These are phyloP conservation scores for Lasiosphaeris hirsuta DNA, from an alignment of 495 filamentous ascomycete genomes.

Conservation along the genomic window DNA sequence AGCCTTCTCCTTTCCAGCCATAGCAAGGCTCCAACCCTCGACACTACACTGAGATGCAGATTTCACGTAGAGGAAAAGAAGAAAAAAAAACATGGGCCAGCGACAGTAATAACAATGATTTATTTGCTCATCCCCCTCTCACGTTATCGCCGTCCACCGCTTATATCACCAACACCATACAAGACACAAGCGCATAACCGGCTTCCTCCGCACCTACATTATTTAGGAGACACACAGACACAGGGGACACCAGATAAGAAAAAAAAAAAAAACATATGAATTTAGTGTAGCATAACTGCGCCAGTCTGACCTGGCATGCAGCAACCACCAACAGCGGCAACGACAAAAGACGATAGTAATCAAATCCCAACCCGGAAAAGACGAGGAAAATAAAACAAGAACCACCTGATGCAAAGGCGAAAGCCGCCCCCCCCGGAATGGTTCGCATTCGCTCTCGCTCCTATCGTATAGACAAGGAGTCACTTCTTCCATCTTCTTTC, in stretches of 20 bases:
- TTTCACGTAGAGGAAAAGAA: no score
- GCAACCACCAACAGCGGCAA: slow-evolving; percentile 12
- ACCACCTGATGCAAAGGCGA: slow-evolving; percentile 21
- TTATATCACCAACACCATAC: no score
- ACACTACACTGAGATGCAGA: no score
- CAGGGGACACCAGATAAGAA: background rate
- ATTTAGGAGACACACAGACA: background rate
- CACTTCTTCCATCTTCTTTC: slow-evolving; percentile 19
- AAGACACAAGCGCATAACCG: no score
- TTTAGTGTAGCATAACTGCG: slow-evolving; percentile 16
- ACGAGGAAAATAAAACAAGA: slow-evolving; percentile 21
- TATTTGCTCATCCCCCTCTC: no score
- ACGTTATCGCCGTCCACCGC: no score
- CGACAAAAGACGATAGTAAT: slow-evolving; percentile 11
- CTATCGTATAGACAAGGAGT: slow-evolving; percentile 10
- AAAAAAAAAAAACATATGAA: slow-evolving; percentile 11
- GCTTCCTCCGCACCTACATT: no score
- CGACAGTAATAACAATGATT: no score
- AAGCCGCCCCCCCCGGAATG: slow-evolving; percentile 14
- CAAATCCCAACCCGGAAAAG: slow-evolving; percentile 10
- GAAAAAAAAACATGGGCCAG: no score
- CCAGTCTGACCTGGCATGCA: slow-evolving; percentile 6
- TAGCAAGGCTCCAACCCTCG: no score
- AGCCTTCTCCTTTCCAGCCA: no score
- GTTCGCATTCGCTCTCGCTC: slow-evolving; percentile 9